Base-by-base conservation (phyloP, 106 monocot species). In the Hemerocallis citrina region DNA sequence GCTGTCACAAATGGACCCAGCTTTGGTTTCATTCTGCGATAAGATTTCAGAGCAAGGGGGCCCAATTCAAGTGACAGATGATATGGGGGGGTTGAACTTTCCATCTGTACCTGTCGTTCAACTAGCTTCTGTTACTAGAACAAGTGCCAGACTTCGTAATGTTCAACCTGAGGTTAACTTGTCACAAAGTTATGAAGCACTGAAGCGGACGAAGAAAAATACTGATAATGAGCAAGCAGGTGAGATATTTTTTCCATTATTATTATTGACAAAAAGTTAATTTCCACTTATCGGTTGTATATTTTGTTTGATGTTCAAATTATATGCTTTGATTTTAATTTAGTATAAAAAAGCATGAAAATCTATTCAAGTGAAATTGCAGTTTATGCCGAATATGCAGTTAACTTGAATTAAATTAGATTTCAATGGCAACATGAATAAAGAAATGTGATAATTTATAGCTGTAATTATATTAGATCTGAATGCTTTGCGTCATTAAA, bases 1-100 rank as follows among this genome's bases (percentile, higher is more conserved):
- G 98, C 58, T 92, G 40, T 98, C 92, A 42, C 92, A 98, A 57
- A 98, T 98, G 88, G 98, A 98, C 38, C 92, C 98, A 55, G 74
- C 88, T 38, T 59, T 98, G 70, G 77, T 85, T 36, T 66, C 92
- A 51, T 88, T 77, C 41, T 98, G 92, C 68, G 98, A 98, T 67
- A 98, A 98, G 67, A 98, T 92, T 73, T 71, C 77, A 57, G 85
- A 40, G 64, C 79, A 82, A 72, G 96, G 96, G 15, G 92, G 92
- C 0, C 92, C 98, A 46, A 21, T 80, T 55, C 62, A 62, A 31
- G 51, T 77, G 42, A 74, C 64, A 40, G 85, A 77, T 79, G 86
- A 78, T 65, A 38, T 55, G 37, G 65, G 57, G 16, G 76, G 52
- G 45, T 71, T 69, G 57, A 19, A 50, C 49, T 57, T 82, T 72